phyloP scores from a whole-genome alignment of 345 rosid species.

The Eucalyptus regnans region DNA sequence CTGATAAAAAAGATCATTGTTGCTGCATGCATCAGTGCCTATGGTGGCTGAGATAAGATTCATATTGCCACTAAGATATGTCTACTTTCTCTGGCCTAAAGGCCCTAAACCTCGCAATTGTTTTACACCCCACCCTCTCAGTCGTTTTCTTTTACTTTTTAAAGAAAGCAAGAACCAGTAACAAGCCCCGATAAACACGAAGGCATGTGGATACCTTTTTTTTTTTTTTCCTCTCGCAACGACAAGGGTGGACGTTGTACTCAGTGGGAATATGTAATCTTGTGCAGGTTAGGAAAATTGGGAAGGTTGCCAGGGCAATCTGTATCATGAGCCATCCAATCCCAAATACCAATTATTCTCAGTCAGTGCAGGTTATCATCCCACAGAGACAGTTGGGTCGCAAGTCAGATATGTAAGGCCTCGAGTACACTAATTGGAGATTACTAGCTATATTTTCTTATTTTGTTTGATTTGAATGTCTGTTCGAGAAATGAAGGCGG shows the following conservation, averaged over 20 bases:
- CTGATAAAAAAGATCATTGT: background rate
- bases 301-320: slow-evolving; percentile 86
- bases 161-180: rapidly evolving
- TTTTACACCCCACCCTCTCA: background rate
- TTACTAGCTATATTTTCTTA: background rate
- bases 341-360: slow-evolving; percentile 83
- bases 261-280: background rate
- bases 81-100: background rate
- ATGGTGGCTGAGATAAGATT: background rate
- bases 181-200: background rate
- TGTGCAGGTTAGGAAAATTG: slow-evolving; percentile 73
- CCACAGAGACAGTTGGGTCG: slow-evolving; percentile 98
- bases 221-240: background rate
- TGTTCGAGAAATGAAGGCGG: background rate
- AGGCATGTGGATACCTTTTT: background rate
- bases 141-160: background rate
- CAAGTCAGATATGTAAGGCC: slow-evolving; percentile 69
- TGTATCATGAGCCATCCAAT: slow-evolving; percentile 95
- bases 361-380: slow-evolving; percentile 83
- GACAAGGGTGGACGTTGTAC: background rate
- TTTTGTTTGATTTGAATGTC: background rate
- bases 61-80: background rate
- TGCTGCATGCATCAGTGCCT: background rate
- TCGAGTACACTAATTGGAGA: background rate
- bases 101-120: background rate